Base-by-base conservation (phyloP, 163 green algal species). In the Volvox carteri region DNA sequence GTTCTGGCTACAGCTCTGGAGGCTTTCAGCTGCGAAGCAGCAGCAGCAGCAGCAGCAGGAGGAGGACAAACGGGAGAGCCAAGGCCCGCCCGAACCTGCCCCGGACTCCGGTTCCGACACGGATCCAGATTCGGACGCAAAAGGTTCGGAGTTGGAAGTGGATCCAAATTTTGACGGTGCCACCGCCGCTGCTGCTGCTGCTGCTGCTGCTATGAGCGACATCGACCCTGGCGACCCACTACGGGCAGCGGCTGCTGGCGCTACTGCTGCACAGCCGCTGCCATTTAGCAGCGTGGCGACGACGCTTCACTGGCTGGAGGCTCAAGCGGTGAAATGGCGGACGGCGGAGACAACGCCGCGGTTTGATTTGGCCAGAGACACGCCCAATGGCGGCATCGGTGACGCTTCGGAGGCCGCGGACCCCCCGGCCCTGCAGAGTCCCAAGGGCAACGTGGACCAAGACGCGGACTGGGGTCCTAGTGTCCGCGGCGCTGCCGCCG, bases 291-390 rank as follows among this genome's bases (percentile, higher is more conserved):
- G 4, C n/a, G 37, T 12, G n/a, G n/a, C n/a, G n/a, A n/a, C n/a
- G 25, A 83, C 74, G 23, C 14, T 83, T 52, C 44, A 16, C 28
- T 84, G 76, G 76, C 30, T 84, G 76, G 50, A 70, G 19, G 48
- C 19, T 19, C 50, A 72, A 33, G 76, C 16, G 33, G 76, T 7
- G 76, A 12, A 35, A 3, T 84, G 76, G 76, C 28, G 2, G 14
- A 6, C 9, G 7, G 68, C 16, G 2, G 37, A 30, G 9, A 41
- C 6, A 41, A 3, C 6, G 39, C 37, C 11, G 30, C n/a, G 2
- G 39, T 37, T 4, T 37, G 18, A 19, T 7, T 70, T 35, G 11
- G 58, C 58, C 58, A 70, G 58, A n/a, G n/a, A 19, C 58, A 12
- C 23, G 23, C 7, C 19, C n/a, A 19, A 70, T 19, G 58, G 67